Base-by-base conservation (phyloP, 75 land plant species). In the Adiantum capillusveneris region DNA sequence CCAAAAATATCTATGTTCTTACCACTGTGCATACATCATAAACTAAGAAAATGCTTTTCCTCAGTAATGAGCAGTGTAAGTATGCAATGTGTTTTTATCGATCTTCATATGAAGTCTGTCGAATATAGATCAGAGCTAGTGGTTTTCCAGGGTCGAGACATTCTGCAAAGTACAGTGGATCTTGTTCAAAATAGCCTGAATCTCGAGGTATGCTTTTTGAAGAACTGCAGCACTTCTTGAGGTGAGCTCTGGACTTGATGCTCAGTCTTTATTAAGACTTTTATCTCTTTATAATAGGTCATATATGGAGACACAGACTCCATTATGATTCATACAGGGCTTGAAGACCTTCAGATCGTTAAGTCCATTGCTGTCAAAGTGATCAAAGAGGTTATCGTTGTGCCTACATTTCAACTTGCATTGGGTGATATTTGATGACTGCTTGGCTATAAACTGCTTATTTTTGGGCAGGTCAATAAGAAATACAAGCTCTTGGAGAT, bases 261-360 rank as follows among this genome's bases (percentile, higher is more conserved):
- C 9, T 34, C 9, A 9, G 37, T 5, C 9, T 34, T 3, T 34
- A 5, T 34, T 3, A 9, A 9, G 9, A 5, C 37, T 34, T 34
- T 5, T 3, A 34, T 34, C 37, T 34, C 37, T 9, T 46, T 6
- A 14, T 46, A 18, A 2, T 21, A 95, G 99, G 99, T 95, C 44
- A 86, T 95, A n/a, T 95, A 95, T 76, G 99, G 99, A 22, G 99
- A 95, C 68, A 95, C 99, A 57, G 99, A 95, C 77, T 90, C 99
- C 16, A 95, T 95, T 43, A 95, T 95, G 99, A 90, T 95, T 41
- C 68, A 90, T 50, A 90, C 71, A 60, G 99, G 99, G 21, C 68
- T 90, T 1, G 97, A 95, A 68, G 96, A 95, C 60, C 74, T 90
- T 58, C 31, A 36, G 39, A 75, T 79, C 60, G 88, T 86, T 12